Conservation (phyloP, 1,284 basidiomycete species). For the Schizophyllum commune region DNA sequence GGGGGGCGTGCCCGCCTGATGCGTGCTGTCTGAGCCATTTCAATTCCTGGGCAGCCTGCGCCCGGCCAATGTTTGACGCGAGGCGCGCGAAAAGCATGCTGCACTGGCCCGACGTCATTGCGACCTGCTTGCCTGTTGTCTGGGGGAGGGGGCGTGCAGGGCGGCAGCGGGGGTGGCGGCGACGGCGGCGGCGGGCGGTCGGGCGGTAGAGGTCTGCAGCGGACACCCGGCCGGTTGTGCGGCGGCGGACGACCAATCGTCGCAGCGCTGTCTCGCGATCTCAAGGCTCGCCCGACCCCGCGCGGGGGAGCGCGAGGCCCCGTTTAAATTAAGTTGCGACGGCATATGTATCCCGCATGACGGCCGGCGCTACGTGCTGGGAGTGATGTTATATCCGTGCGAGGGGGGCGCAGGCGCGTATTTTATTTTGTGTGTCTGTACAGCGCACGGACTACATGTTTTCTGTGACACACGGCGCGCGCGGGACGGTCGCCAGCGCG, state of each 20-base stretch:
- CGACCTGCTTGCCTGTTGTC: not conserved
- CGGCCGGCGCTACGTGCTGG: not conserved
- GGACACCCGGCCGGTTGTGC: not conserved
- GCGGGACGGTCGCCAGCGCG: no score
- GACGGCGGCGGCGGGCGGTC: constrained; percentile 17
- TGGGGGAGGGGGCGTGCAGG: constrained; percentile 12
- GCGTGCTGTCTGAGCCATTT: constrained; percentile 53
- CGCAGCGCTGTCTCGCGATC: not conserved
- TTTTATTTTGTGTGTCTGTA: not conserved
- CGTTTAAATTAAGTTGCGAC: not conserved
- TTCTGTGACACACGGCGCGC: no score
- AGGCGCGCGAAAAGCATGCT: constrained; percentile 18
- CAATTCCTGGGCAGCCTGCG: constrained; percentile 45
- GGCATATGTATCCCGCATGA: not conserved
- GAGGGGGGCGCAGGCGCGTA: not conserved
- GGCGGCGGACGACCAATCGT: not conserved
- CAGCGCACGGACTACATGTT: no score
- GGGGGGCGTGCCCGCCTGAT: constrained; percentile 13
- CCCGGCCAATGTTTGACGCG: constrained; percentile 30
- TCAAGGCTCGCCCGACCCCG: not conserved
- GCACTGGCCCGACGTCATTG: not conserved
- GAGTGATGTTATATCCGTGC: not conserved
- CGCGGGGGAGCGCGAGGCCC: not conserved
- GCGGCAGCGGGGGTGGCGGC: constrained; percentile 20
- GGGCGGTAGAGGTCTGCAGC: constrained; percentile 4